These are phyloP conservation scores for Fonsecaea pedrosoi DNA, from an alignment of 2,329 filamentous ascomycete species.

Conservation along the genomic window DNA sequence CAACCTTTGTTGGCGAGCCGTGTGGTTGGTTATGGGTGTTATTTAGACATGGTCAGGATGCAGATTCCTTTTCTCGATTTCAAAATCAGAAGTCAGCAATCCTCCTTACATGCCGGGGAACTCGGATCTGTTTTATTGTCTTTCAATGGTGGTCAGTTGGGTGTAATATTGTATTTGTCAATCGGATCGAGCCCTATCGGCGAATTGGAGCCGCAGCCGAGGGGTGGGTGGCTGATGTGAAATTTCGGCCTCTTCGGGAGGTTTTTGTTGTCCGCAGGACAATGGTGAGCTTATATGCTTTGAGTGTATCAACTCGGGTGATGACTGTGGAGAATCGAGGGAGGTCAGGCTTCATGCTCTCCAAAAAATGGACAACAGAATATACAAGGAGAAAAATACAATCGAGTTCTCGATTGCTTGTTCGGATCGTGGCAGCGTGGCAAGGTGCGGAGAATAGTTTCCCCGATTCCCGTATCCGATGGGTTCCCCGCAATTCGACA, in stretches of 20 bases:
- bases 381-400: background rate
- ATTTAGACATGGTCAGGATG: background rate
- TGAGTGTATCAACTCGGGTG: background rate
- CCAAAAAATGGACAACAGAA: background rate
- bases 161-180: background rate
- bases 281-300: background rate
- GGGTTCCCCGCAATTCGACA: background rate
- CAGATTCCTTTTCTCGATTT: background rate
- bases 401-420: background rate
- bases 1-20: background rate
- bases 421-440: background rate
- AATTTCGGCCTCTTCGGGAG: background rate
- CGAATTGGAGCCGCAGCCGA: slow-evolving; percentile 4
- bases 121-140: background rate
- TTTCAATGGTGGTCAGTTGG: background rate
- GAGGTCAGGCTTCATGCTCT: too few species aligned
- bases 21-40: background rate
- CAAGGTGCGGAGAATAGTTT: background rate
- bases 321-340: background rate
- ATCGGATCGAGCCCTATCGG: background rate
- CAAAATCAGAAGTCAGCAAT: background rate
- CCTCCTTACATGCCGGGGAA: background rate
- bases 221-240: background rate
- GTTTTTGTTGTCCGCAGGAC: background rate
- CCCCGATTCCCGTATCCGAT: background rate